These are phyloP conservation scores for Lumnitzera racemosa DNA, from an alignment of 345 rosid species.

Conservation along the genomic window DNA sequence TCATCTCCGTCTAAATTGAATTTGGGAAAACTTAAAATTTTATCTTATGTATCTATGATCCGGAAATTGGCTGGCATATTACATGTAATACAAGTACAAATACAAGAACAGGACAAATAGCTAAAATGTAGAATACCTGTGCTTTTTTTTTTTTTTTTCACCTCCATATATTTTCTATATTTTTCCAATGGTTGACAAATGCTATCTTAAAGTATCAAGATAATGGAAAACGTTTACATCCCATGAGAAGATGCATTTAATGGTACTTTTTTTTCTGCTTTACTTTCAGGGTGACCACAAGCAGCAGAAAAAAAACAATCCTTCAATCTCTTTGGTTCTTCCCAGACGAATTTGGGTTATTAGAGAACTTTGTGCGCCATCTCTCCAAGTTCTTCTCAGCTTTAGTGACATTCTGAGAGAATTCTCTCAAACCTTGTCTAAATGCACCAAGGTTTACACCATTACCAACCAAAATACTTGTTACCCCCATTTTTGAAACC, in stretches of 20 bases:
- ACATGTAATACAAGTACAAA: no score
- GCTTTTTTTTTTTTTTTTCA: no score
- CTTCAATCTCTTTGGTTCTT: constrained; percentile 15
- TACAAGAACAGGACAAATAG: no score
- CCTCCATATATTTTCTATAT: no score
- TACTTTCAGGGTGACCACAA: not conserved
- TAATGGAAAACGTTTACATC: not conserved
- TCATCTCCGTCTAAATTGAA: no score
- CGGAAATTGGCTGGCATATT: no score
- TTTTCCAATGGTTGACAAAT: not conserved
- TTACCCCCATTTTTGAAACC: constrained; percentile 81
- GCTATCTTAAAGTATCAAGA: not conserved
- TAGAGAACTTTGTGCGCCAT: constrained; percentile 53
- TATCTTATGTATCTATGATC: no score
- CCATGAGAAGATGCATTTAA: not conserved
- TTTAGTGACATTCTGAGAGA: constrained; percentile 36
- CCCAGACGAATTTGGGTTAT: constrained; percentile 28
- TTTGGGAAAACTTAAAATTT: no score
- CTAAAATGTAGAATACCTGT: no score
- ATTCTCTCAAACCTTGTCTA: constrained; percentile 62
- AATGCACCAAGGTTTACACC: constrained; percentile 76
- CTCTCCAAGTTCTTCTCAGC: constrained; percentile 58
- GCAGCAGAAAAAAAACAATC: not conserved
- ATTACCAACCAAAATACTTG: constrained; percentile 51
- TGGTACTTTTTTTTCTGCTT: no score